Conservation (phyloP, 2,329 filamentous ascomycete genomes). For the Paraphaeosphaeria minitans region DNA sequence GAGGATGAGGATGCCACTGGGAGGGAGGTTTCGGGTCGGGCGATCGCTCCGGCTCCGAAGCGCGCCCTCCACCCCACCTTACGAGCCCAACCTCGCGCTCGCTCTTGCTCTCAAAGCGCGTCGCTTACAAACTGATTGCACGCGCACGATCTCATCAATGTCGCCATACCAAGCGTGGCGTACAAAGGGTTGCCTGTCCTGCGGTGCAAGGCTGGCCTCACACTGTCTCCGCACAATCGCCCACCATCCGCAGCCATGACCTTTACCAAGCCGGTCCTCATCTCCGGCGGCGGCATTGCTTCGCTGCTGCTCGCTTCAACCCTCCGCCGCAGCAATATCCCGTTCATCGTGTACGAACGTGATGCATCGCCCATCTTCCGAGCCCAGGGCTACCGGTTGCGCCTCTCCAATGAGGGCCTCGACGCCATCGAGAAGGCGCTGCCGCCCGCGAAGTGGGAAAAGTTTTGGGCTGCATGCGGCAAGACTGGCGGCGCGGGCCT, state of each 20-base stretch:
- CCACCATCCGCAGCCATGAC: constrained; percentile 24
- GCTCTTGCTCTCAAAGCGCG: not conserved
- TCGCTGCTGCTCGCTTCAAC: constrained; percentile 40
- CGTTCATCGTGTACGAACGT: constrained; percentile 45
- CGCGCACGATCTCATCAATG: not conserved
- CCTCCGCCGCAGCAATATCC: constrained; percentile 35
- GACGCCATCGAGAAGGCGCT: constrained; percentile 66
- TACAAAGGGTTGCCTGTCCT: not conserved
- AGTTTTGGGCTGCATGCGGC: constrained; percentile 65
- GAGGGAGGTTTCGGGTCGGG: not conserved
- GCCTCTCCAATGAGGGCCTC: constrained; percentile 62
- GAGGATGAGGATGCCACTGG: not conserved
- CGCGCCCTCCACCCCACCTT: not conserved
- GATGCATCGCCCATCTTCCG: constrained; percentile 60
- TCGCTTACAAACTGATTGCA: constrained; percentile 1
- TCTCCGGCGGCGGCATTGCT: constrained; percentile 40
- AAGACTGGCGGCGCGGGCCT: constrained; percentile 65
- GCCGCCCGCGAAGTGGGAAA: constrained; percentile 52
- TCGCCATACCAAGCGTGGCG: not conserved
- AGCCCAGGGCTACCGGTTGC: constrained; percentile 66
- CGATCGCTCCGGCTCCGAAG: not conserved
- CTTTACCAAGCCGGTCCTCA: constrained; percentile 48
- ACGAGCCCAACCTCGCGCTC: not conserved
- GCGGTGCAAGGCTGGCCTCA: not conserved
- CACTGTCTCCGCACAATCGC: not conserved